Evolutionary conservation across 2,329 filamentous ascomycete genomes (phyloP).

Genomic region (Botrytis elliptica): DNA sequence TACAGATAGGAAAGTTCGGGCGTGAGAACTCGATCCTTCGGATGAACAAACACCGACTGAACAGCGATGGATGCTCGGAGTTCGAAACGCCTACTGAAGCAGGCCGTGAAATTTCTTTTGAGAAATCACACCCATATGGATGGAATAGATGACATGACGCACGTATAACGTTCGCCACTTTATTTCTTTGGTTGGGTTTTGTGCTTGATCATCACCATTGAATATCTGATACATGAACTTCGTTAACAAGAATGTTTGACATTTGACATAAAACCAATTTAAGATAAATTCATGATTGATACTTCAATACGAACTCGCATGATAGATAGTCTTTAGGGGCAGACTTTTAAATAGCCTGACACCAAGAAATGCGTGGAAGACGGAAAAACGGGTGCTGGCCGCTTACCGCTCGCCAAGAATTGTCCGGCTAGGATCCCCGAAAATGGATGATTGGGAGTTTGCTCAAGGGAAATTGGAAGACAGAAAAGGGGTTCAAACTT

Average conservation of each 20-base stretch:
- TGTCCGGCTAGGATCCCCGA: constrained; percentile 2
- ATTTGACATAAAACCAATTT: neutral
- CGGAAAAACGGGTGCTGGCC: neutral
- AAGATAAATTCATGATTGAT: neutral
- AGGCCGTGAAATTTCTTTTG: neutral
- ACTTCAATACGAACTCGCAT: neutral
- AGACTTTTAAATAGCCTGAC: neutral
- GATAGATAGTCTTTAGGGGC: neutral
- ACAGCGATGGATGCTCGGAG: neutral
- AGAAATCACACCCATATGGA: neutral
- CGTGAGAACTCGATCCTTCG: neutral
- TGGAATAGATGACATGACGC: neutral
- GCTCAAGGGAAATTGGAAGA: neutral
- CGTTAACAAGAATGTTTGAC: neutral
- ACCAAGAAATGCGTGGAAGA: neutral
- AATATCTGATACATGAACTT: constrained; percentile 43
- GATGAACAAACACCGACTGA: constrained; percentile 2
- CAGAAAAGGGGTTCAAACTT: constrained; percentile 35
- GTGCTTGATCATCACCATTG: constrained; percentile 48
- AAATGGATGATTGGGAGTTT: neutral
- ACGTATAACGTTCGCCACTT: constrained; percentile 19
- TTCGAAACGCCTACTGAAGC: neutral
- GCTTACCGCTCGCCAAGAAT: neutral
- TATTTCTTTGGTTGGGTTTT: constrained; percentile 33
- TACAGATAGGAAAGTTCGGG: neutral